Conservation (phyloP, 2,329 filamentous ascomycete genomes). For the Botrytis galanthina region DNA sequence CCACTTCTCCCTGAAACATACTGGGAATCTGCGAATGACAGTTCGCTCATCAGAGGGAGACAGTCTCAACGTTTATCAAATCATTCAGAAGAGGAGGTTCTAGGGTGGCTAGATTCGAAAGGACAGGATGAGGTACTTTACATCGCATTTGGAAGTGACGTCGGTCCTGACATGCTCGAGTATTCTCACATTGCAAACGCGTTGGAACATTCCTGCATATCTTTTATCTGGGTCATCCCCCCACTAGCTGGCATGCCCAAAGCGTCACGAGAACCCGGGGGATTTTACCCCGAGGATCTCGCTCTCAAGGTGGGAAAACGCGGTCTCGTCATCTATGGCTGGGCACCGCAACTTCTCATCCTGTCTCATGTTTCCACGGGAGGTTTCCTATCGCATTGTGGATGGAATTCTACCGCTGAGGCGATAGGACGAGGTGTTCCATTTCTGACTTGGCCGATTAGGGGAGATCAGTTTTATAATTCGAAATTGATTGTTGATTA, state of each 20-base stretch:
- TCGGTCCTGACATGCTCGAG: background rate
- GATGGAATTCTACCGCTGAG: background rate
- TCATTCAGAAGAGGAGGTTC: background rate
- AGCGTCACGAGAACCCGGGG: background rate
- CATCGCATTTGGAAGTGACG: background rate
- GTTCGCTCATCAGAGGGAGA: background rate
- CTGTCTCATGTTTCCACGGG: background rate
- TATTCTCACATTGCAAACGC: background rate
- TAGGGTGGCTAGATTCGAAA: background rate
- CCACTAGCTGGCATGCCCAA: background rate
- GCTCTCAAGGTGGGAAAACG: background rate
- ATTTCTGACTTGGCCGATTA: background rate
- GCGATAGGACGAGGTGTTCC: background rate
- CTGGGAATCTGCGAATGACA: background rate
- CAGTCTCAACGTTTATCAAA: background rate
- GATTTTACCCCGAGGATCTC: background rate
- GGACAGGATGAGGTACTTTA: background rate
- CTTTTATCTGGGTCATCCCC: background rate
- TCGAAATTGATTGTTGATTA: background rate
- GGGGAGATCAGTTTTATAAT: background rate
- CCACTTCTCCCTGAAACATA: background rate
- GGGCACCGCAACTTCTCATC: background rate
- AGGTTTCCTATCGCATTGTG: background rate
- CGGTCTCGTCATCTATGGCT: background rate
- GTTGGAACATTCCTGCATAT: background rate